Conservation (phyloP, 495 filamentous ascomycete species). For the Aspergillus nanangensis region DNA sequence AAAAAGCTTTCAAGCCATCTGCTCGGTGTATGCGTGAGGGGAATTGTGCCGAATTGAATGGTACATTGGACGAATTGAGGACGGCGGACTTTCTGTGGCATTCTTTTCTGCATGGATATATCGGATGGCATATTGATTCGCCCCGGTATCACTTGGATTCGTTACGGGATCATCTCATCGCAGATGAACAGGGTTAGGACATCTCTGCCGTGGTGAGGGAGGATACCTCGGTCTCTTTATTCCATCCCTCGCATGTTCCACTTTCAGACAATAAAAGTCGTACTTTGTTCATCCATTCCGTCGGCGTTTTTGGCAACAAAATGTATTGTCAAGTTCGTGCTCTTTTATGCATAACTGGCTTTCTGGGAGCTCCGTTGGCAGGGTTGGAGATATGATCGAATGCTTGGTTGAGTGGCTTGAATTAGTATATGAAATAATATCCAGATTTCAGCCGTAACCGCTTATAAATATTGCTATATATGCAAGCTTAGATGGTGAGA, state of each 20-base stretch:
- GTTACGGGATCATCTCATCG: not conserved
- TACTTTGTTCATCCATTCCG: not conserved
- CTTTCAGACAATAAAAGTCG: not conserved
- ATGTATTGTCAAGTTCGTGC: no score
- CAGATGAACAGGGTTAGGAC: not conserved
- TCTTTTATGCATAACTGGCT: no score
- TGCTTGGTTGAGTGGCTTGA: no score
- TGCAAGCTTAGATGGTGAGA: no score
- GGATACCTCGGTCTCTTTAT: not conserved
- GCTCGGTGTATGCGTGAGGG: not conserved
- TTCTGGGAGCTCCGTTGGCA: no score
- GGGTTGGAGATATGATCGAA: no score
- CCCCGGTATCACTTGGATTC: not conserved
- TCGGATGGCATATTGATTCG: not conserved
- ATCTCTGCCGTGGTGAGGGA: not conserved
- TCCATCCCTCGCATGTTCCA: not conserved
- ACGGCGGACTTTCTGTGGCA: not conserved
- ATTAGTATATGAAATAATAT: no score
- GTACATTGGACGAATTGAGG: not conserved
- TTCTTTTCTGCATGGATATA: not conserved
- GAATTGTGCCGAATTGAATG: not conserved
- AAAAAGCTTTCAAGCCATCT: not conserved
- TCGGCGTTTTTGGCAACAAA: no score
- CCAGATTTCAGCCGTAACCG: no score
- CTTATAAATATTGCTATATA: no score